A percentile compares a stretch with the other conserved stretches of the same genome.
phyloP scores from a whole-genome alignment of 1,139 yeast species.

The Candida mesenterica region DNA sequence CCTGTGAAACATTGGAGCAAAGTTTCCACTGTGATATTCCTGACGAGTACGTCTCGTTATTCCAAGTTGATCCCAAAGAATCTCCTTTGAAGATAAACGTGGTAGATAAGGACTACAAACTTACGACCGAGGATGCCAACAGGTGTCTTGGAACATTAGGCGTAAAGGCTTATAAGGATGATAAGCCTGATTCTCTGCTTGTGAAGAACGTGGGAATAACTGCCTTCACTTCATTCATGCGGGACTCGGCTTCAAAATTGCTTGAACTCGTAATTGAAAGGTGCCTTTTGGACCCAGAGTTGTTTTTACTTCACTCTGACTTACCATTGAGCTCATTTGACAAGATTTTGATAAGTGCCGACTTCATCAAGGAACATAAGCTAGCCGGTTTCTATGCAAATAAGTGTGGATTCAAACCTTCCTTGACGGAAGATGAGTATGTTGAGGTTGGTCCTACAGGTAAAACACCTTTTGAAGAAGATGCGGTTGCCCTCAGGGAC shows the following conservation, averaged over 20 bases:
- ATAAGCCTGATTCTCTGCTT: background rate
- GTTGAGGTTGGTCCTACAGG: slow-evolving; percentile 3
- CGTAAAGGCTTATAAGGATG: slow-evolving; percentile 24
- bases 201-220: slow-evolving; percentile 41
- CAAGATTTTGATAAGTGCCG: slow-evolving; percentile 29
- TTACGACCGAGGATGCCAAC: slow-evolving; percentile 17
- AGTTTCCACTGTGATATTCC: slow-evolving; percentile 33
- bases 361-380: slow-evolving; percentile 51
- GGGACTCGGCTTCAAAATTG: slow-evolving; percentile 38
- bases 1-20: slow-evolving; percentile 18
- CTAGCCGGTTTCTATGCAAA: slow-evolving; percentile 44
- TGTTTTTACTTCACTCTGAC: slow-evolving; percentile 6
- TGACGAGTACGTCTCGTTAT: slow-evolving; percentile 11
- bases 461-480: slow-evolving; percentile 29
- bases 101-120: slow-evolving; percentile 19
- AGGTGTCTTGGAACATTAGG: slow-evolving; percentile 48
- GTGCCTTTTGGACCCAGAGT: slow-evolving; percentile 13
- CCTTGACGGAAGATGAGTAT: slow-evolving; percentile 24
- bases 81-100: slow-evolving; percentile 15
- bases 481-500: slow-evolving; percentile 27
- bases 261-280: slow-evolving; percentile 24
- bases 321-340: slow-evolving; percentile 7
- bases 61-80: slow-evolving; percentile 15
- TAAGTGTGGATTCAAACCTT: slow-evolving; percentile 37
- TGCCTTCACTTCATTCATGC: slow-evolving; percentile 51